Percentiles rank a stretch among this genome's conserved stretches.
These are phyloP conservation scores for Pinus tabuliformis DNA, from an alignment of 75 land plant genomes.

Conservation along the genomic window DNA sequence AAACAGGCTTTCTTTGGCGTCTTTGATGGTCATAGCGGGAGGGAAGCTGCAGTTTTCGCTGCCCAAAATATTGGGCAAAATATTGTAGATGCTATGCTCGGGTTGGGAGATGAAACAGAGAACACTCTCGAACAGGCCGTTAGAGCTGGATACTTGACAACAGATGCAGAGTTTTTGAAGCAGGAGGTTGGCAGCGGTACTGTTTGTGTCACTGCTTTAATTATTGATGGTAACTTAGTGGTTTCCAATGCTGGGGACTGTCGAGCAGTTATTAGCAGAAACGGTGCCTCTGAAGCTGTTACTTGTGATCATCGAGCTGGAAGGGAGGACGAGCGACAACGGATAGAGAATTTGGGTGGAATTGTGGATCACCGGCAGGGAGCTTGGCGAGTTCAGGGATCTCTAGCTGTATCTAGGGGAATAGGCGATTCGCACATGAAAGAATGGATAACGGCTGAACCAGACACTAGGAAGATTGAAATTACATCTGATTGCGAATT, in stretches of 20 bases:
- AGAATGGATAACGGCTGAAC: constrained; percentile 60
- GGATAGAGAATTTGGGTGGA: constrained; percentile 57
- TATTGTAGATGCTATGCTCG: constrained; percentile 21
- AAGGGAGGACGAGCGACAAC: constrained; percentile 56
- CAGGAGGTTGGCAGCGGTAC: constrained; percentile 56
- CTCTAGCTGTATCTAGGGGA: constrained; percentile 56
- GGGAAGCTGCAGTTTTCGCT: constrained; percentile 35
- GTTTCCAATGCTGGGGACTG: constrained; percentile 77
- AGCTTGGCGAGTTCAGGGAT: constrained; percentile 63
- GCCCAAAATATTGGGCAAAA: constrained; percentile 42
- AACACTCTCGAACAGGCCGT: constrained; percentile 22
- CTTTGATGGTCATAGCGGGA: constrained; percentile 67
- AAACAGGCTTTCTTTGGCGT: constrained; percentile 55
- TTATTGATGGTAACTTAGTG: constrained; percentile 39
- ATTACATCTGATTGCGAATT: constrained; percentile 49
- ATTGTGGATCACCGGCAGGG: constrained; percentile 47
- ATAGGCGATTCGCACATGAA: constrained; percentile 64
- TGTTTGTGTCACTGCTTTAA: constrained; percentile 54
- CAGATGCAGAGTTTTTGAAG: constrained; percentile 45
- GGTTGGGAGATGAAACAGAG: neutral
- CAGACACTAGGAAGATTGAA: constrained; percentile 28
- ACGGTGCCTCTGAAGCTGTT: constrained; percentile 43
- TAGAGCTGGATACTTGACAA: constrained; percentile 29
- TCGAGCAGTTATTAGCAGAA: constrained; percentile 54
- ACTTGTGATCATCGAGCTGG: constrained; percentile 47